Evolutionary conservation across 2,329 filamentous ascomycete species (phyloP).

Genomic region (Fusarium transvaalense): DNA sequence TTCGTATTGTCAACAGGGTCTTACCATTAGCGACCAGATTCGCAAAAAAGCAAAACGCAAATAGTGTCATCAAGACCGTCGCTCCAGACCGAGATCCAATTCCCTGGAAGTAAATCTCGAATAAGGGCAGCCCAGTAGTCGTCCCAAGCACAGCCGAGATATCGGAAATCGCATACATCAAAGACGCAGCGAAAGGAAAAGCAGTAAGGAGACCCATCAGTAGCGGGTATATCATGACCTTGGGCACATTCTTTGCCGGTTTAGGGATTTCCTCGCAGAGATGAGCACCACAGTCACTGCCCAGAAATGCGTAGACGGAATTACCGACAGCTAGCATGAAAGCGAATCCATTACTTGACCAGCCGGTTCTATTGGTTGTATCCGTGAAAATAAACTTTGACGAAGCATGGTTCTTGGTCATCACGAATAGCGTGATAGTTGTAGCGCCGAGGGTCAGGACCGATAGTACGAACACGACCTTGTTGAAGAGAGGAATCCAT

Average conservation of each 20-base stretch:
- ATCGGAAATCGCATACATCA: slow-evolving; percentile 37
- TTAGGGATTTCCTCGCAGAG: slow-evolving; percentile 45
- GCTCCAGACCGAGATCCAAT: slow-evolving; percentile 30
- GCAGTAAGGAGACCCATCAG: slow-evolving; percentile 41
- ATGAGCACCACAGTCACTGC: slow-evolving; percentile 42
- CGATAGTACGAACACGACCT: slow-evolving; percentile 27
- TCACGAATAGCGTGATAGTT: slow-evolving; percentile 24
- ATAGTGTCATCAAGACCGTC: slow-evolving; percentile 34
- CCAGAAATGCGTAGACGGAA: slow-evolving; percentile 38
- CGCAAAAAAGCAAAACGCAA: slow-evolving; percentile 43
- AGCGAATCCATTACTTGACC: slow-evolving; percentile 33
- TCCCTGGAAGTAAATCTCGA: slow-evolving; percentile 42
- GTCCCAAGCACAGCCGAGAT: slow-evolving; percentile 31
- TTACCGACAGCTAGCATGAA: slow-evolving; percentile 35
- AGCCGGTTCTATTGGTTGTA: slow-evolving; percentile 21
- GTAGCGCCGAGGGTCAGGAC: slow-evolving; percentile 26
- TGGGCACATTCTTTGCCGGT: slow-evolving; percentile 42
- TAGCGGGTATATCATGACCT: slow-evolving; percentile 40
- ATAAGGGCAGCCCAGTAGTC: slow-evolving; percentile 29
- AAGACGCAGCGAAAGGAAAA: slow-evolving; percentile 35
- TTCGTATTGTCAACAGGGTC: fast-evolving
- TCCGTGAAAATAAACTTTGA: slow-evolving; percentile 33
- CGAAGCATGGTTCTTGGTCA: slow-evolving; percentile 16
- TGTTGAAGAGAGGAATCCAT: slow-evolving; percentile 38
- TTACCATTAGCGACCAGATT: slow-evolving; percentile 38